A percentile compares a stretch with the other conserved stretches of the same genome.
Conservation (phyloP, 139 green algal genomes). For the Raphidocelis subcapitata region DNA sequence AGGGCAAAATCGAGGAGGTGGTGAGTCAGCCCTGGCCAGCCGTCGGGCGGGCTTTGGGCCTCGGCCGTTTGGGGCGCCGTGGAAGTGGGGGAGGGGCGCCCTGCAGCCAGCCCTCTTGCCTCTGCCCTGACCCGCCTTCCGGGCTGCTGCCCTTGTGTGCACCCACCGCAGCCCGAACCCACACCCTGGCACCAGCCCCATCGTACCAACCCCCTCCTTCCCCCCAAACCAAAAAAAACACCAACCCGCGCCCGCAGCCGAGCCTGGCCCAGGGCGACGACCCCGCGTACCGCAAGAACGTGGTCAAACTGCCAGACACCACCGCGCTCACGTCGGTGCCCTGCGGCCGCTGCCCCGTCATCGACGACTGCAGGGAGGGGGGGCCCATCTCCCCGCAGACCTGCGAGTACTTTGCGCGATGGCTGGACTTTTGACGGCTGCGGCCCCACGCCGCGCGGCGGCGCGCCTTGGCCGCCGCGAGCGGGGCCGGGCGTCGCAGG, state of each 20-base stretch:
- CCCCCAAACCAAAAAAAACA: too few species aligned
- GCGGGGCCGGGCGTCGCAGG: too few species aligned
- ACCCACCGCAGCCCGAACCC: too few species aligned
- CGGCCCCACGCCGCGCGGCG: too few species aligned
- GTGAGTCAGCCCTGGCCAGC: not conserved
- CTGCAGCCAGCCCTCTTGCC: too few species aligned
- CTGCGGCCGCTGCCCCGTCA: conserved; percentile 89
- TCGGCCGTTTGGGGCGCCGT: conserved; percentile 36
- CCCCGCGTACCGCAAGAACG: conserved; percentile 36
- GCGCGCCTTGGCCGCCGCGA: too few species aligned
- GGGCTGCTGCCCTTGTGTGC: too few species aligned
- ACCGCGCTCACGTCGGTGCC: conserved; percentile 73
- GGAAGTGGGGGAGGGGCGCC: conserved; percentile 30
- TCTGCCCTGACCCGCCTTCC: too few species aligned
- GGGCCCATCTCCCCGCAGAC: conserved; percentile 76
- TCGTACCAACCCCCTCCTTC: too few species aligned
- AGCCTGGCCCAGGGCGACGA: not conserved
- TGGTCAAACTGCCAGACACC: conserved; percentile 44
- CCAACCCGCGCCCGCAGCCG: too few species aligned
- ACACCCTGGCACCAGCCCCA: too few species aligned
- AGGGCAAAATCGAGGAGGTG: conserved; percentile 47
- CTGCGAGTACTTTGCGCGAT: conserved; percentile 80
- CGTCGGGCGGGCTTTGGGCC: conserved; percentile 1
- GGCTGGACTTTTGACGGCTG: conserved; percentile 78
- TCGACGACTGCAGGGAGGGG: conserved; percentile 72